These are phyloP conservation scores for Kodamaea sp. DNA, from an alignment of 1,139 yeast genomes.

Conservation along the genomic window DNA sequence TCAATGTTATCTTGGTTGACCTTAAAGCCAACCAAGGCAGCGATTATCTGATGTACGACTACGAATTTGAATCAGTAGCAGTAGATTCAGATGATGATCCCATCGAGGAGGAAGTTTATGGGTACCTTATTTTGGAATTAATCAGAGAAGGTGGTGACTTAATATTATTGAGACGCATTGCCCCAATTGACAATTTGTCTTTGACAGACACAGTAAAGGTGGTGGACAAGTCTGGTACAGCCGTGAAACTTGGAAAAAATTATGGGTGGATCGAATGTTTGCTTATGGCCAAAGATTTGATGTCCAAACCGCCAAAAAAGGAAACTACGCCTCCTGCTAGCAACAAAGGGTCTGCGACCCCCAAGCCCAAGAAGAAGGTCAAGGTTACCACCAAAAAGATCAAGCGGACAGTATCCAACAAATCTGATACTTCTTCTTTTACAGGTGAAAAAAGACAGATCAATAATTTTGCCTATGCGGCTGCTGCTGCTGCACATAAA, in stretches of 20 bases:
- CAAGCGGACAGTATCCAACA: slow-evolving; percentile 8
- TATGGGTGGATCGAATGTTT: slow-evolving; percentile 52
- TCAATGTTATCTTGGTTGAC: slow-evolving; percentile 46
- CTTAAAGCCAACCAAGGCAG: slow-evolving; percentile 52
- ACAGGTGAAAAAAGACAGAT: slow-evolving; percentile 10
- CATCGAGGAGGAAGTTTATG: slow-evolving; percentile 37
- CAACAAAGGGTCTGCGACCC: slow-evolving; percentile 6
- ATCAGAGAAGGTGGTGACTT: slow-evolving; percentile 57
- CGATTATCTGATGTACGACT: slow-evolving; percentile 78
- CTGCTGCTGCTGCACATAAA: slow-evolving; percentile 48
- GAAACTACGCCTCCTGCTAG: slow-evolving; percentile 15
- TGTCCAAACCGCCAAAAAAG: slow-evolving; percentile 16
- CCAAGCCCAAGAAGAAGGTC: slow-evolving; percentile 8
- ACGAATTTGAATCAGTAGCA: slow-evolving; percentile 54
- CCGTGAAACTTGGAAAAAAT: slow-evolving; percentile 36
- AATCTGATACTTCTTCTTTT: slow-evolving; percentile 11
- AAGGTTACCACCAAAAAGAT: slow-evolving; percentile 6
- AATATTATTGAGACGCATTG: slow-evolving; percentile 53
- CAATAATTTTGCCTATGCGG: slow-evolving; percentile 47
- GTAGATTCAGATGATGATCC: slow-evolving; percentile 43
- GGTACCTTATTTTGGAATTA: slow-evolving; percentile 66
- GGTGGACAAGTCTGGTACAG: slow-evolving; percentile 33
- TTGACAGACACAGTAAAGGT: slow-evolving; percentile 39
- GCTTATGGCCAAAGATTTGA: slow-evolving; percentile 45
- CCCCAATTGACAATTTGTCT: slow-evolving; percentile 22